Percentiles rank a stretch among this genome's conserved stretches.
Evolutionary conservation across 2,329 filamentous ascomycete genomes (phyloP).

Genomic region (Cladophialophora carrionii): DNA sequence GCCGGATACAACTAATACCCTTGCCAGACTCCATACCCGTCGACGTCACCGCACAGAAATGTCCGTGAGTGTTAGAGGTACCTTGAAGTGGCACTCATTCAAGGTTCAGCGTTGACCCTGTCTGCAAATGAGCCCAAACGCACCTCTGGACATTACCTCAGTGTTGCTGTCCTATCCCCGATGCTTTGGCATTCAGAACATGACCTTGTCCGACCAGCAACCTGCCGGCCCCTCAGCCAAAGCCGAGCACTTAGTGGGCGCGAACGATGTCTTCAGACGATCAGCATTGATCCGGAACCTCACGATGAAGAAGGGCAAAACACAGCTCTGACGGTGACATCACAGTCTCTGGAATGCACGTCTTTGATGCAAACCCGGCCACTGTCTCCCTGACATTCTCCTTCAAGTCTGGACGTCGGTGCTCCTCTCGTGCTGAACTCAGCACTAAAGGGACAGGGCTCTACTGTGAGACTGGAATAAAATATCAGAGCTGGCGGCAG

Average conservation of each 20-base stretch:
- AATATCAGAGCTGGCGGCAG: neutral
- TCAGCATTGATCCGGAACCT: too few relatives aligned
- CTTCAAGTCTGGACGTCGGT: neutral
- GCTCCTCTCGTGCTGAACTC: neutral
- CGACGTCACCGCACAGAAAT: neutral
- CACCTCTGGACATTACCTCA: too few relatives aligned
- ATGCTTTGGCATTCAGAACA: too few relatives aligned
- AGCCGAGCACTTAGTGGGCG: too few relatives aligned
- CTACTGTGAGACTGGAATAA: neutral
- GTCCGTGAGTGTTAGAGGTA: neutral
- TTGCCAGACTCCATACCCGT: neutral
- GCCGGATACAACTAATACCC: neutral
- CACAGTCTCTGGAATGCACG: neutral
- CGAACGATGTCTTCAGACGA: too few relatives aligned
- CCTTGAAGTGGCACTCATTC: neutral
- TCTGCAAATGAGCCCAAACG: neutral
- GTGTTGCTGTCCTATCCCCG: too few relatives aligned
- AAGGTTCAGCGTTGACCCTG: neutral
- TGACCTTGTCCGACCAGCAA: too few relatives aligned
- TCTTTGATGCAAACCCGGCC: neutral
- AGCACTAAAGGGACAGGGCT: neutral
- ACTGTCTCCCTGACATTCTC: neutral
- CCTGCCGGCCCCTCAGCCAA: too few relatives aligned
- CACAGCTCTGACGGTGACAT: too few relatives aligned
- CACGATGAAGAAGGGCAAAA: too few relatives aligned